phyloP scores from a whole-genome alignment of 2,329 filamentous ascomycete genomes.

The Colletotrichum ledebouriae region DNA sequence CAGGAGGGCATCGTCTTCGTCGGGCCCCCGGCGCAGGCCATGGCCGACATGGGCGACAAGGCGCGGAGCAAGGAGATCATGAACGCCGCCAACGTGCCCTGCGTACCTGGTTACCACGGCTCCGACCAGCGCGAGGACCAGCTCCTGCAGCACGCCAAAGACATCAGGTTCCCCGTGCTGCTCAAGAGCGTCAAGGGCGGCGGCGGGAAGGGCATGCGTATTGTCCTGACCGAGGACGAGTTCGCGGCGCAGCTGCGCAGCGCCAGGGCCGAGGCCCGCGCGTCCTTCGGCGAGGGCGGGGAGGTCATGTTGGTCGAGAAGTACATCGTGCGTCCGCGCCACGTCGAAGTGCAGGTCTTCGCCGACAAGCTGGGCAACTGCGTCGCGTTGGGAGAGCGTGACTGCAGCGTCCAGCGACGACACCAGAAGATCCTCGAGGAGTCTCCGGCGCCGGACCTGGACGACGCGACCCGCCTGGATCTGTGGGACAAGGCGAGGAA shows the following conservation, averaged over 20 bases:
- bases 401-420: constrained; percentile 87
- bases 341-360: constrained; percentile 93
- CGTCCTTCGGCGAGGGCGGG: constrained; percentile 84
- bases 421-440: constrained; percentile 96
- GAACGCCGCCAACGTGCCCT: constrained; percentile 93
- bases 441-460: constrained; percentile 80
- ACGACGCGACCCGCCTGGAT: constrained; percentile 69
- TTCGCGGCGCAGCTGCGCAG: constrained; percentile 78
- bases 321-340: constrained; percentile 82
- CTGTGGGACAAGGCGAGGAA: constrained; percentile 76
- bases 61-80: constrained; percentile 96
- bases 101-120: constrained; percentile 96
- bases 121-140: constrained; percentile 78
- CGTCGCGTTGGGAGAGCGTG: constrained; percentile 87
- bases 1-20: constrained; percentile 95
- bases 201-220: constrained; percentile 87
- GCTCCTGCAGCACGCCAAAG: constrained; percentile 76
- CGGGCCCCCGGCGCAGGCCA: constrained; percentile 86
- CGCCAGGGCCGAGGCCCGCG: constrained; percentile 80
- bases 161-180: constrained; percentile 77
- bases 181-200: constrained; percentile 86
- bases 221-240: constrained; percentile 76
- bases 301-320: constrained; percentile 88
- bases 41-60: constrained; percentile 93
- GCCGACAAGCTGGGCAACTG: constrained; percentile 84